Base-by-base conservation (phyloP, 352 stramenopile species). In the Elongisporangium anandrum region DNA sequence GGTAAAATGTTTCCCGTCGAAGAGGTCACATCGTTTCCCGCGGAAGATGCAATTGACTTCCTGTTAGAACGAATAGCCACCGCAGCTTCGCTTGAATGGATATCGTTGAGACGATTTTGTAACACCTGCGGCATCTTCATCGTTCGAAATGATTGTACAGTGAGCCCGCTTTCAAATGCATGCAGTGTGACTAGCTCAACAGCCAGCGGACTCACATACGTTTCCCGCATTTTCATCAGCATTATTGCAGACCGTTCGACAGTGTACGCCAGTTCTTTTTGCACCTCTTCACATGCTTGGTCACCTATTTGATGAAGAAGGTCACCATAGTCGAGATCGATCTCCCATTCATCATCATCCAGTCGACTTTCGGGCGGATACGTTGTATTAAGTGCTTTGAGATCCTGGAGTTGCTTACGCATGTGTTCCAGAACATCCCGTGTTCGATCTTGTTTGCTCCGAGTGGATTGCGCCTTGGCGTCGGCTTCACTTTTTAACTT, bases 401-500 rank as follows among this genome's bases (percentile, higher is more conserved):
- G 62, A 4, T 90, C 67, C 8, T 77, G 61, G 22, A 96, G 91
- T 56, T 97, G 75, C 38, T 77, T 68, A 12, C 87, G 85, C 80
- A 98, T 90, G 29, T 90, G 66, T 19, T 52, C 62, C n/a, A 98
- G 65, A n/a, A 93, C 79, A 3, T 81, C 81, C 29, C 90, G 87
- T 15, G 80, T 92, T 4, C 94, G 93, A 58, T 97, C 89, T 52
- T 94, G 84, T 56, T 98, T 97, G 47, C 83, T 92, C 23, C 78
- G 63, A 1, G 74, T 79, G 2, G 73, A 62, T 13, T 68, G 82
- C 1, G 69, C 75, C 12, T 73, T 71, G 4, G 82, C 82, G 56
- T 98, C 89, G 4, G 88, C 86, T 56, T 98, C 92, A 47, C 83
- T 94, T 63, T 97, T 94, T 8, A 94, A 72, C 57, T 96, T 96